phyloP scores from a whole-genome alignment of 139 green algal species.

The Chlamydomonas asymmetrica region DNA sequence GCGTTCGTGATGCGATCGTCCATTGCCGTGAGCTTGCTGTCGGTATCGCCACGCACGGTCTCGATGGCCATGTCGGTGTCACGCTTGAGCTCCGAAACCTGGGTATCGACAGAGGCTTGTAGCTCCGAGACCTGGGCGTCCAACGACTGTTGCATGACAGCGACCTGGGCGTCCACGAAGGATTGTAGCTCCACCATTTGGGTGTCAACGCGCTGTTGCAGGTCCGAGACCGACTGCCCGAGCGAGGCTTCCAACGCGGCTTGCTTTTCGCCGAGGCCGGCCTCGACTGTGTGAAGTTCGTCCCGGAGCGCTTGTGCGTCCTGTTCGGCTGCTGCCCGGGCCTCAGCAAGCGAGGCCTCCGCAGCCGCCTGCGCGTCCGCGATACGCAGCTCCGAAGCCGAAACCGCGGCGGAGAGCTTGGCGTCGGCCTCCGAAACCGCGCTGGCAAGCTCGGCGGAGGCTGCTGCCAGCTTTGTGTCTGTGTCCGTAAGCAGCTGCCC shows the following conservation, averaged over 20 bases:
- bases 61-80: not conserved
- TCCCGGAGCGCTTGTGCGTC: no score
- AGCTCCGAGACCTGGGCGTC: not conserved
- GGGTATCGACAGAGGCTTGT: not conserved
- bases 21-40: not conserved
- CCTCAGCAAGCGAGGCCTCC: not conserved
- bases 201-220: no score
- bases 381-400: not conserved
- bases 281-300: no score
- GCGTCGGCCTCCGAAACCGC: not conserved
- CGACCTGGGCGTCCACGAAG: not conserved
- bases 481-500: no score
- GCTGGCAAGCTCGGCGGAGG: not conserved
- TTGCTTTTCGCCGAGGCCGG: no score
- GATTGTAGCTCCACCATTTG: no score
- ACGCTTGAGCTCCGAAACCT: not conserved
- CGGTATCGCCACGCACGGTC: not conserved
- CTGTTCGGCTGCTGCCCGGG: no score
- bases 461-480: not conserved
- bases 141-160: not conserved
- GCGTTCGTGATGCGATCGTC: not conserved
- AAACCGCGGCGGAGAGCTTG: not conserved
- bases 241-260: no score
- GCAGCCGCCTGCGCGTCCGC: not conserved
- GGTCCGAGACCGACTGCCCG: no score